A percentile compares a stretch with the other conserved stretches of the same genome.
phyloP scores from a whole-genome alignment of 2,329 filamentous ascomycete species.

The Aspergillus sp. region DNA sequence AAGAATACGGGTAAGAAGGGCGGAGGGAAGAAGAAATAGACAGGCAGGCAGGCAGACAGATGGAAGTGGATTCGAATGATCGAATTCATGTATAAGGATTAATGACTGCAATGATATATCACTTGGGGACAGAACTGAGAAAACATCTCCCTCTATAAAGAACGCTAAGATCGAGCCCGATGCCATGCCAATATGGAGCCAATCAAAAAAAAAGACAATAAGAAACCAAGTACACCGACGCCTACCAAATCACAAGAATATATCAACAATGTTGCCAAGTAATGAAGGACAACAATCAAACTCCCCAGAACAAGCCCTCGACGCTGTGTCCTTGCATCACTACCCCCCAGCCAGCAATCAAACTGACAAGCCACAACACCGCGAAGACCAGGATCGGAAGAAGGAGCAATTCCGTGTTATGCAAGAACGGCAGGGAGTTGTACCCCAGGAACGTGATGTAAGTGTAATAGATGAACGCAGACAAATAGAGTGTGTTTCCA shows the following conservation, averaged over 20 bases:
- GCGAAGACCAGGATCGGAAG: slow-evolving; percentile 53
- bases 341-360: slow-evolving; percentile 41
- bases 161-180: neutral
- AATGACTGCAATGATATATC: neutral
- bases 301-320: slow-evolving; percentile 38
- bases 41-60: no score
- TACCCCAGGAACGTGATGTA: slow-evolving; percentile 63
- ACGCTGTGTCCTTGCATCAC: slow-evolving; percentile 38
- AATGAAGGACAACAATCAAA: slow-evolving; percentile 15
- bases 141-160: neutral
- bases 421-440: slow-evolving; percentile 59
- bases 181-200: neutral
- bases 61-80: no score
- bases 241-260: slow-evolving; percentile 7
- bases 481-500: slow-evolving; percentile 59
- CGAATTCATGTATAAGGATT: neutral
- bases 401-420: slow-evolving; percentile 58
- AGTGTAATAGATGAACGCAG: slow-evolving; percentile 58
- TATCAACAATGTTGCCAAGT: neutral
- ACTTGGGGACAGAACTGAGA: neutral
- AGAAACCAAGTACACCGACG: slow-evolving; percentile 20
- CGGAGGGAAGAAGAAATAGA: slow-evolving; percentile 13
- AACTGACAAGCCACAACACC: slow-evolving; percentile 50
- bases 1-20: slow-evolving; percentile 29
- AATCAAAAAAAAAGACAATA: slow-evolving; percentile 2